These are phyloP conservation scores for Clonostachys byssicola DNA, from an alignment of 2,329 filamentous ascomycete species.

Conservation along the genomic window DNA sequence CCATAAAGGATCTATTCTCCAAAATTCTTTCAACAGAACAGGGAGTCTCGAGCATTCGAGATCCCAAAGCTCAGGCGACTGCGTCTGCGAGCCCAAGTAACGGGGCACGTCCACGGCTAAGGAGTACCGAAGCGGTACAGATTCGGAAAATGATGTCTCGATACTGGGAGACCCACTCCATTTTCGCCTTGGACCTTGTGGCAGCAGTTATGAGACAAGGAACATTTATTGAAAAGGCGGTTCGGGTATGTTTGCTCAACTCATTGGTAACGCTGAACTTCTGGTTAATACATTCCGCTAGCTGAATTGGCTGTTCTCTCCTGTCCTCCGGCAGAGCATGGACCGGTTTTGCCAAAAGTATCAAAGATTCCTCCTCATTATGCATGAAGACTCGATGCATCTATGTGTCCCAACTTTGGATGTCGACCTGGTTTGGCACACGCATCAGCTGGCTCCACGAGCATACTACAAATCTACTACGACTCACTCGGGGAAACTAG, in stretches of 20 bases:
- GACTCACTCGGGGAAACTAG: background rate
- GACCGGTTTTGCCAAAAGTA: background rate
- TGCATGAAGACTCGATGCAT: background rate
- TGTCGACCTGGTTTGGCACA: constrained; percentile 38
- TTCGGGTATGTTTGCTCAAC: constrained; percentile 15
- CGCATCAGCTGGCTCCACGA: constrained; percentile 27
- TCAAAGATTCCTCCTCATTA: background rate
- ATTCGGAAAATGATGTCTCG: constrained; percentile 65
- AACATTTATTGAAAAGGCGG: constrained; percentile 71
- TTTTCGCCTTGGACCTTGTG: constrained; percentile 60
- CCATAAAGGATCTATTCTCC: too few species aligned
- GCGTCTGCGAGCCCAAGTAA: too few species aligned
- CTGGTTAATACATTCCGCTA: constrained; percentile 55
- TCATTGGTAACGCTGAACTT: too few species aligned
- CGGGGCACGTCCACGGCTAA: too few species aligned
- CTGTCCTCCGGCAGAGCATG: background rate
- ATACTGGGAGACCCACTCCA: constrained; percentile 64
- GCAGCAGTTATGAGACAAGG: constrained; percentile 64
- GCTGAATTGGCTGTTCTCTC: constrained; percentile 63
- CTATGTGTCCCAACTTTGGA: constrained; percentile 32
- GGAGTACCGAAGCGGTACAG: too few species aligned
- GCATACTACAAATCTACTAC: constrained; percentile 15
- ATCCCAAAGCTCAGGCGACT: too few species aligned
- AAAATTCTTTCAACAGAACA: too few species aligned
- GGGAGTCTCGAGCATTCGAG: too few species aligned